These are phyloP conservation scores for Candida koratica DNA, from an alignment of 805 yeast species.

Conservation along the genomic window DNA sequence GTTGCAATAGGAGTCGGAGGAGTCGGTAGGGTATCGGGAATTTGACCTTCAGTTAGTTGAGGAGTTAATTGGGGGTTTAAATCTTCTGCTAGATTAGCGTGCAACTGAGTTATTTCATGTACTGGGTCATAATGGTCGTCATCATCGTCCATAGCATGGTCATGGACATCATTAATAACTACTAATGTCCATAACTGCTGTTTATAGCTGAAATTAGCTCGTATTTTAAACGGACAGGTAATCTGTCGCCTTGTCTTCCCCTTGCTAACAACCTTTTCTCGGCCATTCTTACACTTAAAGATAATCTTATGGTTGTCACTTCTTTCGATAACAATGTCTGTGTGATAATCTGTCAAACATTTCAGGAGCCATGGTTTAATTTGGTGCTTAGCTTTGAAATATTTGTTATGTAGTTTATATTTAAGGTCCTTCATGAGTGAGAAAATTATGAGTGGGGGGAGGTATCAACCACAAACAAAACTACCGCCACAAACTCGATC, in stretches of 20 bases:
- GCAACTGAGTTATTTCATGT: slow-evolving; percentile 5
- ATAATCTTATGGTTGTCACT: slow-evolving; percentile 59
- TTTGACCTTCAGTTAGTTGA: slow-evolving; percentile 1
- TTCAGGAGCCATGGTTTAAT: slow-evolving; percentile 54
- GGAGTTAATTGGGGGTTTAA: neutral
- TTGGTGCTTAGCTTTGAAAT: slow-evolving; percentile 35
- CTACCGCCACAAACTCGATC: neutral
- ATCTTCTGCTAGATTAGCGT: neutral
- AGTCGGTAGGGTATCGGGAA: neutral
- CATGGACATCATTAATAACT: slow-evolving; percentile 56
- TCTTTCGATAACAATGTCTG: slow-evolving; percentile 57
- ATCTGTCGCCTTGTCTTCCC: slow-evolving; percentile 22
- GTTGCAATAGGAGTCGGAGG: neutral
- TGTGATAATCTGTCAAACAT: slow-evolving; percentile 42
- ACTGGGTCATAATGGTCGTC: slow-evolving; percentile 4
- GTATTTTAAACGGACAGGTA: slow-evolving; percentile 59
- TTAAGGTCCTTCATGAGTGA: slow-evolving; percentile 5
- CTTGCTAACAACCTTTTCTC: slow-evolving; percentile 15
- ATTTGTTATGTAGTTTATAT: slow-evolving; percentile 6
- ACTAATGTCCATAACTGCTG: slow-evolving; percentile 56
- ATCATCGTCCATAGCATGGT: slow-evolving; percentile 34
- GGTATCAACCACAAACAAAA: neutral
- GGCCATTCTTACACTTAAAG: slow-evolving; percentile 49
- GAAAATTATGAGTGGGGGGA: slow-evolving; percentile 1
- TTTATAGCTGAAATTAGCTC: slow-evolving; percentile 58